These are phyloP conservation scores for Datura wrightii DNA, from an alignment of 257 asterid species.

Conservation along the genomic window DNA sequence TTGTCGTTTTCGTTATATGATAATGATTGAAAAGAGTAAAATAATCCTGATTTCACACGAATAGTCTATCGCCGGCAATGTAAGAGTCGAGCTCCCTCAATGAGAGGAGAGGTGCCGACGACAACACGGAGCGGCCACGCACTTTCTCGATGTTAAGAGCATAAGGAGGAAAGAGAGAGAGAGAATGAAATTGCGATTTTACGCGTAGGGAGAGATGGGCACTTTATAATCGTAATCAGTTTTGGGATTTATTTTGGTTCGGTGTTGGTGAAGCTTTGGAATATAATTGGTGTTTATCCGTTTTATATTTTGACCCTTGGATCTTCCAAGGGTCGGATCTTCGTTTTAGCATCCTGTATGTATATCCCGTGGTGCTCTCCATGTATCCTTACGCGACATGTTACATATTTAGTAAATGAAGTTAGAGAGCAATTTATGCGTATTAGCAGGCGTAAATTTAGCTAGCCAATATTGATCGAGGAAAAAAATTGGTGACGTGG, in stretches of 20 bases:
- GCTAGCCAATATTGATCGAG: slow-evolving; percentile 1
- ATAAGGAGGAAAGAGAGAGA: neutral
- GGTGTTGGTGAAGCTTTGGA: neutral
- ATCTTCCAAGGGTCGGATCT: slow-evolving; percentile 25
- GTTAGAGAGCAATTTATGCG: neutral
- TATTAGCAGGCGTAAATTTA: slow-evolving; percentile 7
- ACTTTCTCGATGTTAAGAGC: neutral
- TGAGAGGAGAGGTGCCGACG: slow-evolving; percentile 16
- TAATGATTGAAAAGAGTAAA: neutral
- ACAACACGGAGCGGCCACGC: slow-evolving; percentile 1
- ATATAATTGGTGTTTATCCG: neutral
- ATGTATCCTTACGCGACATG: neutral
- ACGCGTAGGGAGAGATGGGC: neutral
- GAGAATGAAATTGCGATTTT: neutral
- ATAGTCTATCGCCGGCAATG: neutral
- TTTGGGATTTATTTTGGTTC: neutral
- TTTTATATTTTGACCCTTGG: neutral
- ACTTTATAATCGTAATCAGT: neutral
- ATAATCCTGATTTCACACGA: neutral
- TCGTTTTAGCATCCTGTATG: neutral
- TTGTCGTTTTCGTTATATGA: neutral
- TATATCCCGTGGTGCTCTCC: slow-evolving; percentile 1
- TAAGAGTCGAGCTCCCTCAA: neutral
- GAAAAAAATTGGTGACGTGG: neutral
- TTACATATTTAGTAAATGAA: neutral